Percentiles rank a stretch among this genome's conserved stretches.
phyloP scores from a whole-genome alignment of 805 yeast species.

The Monosporozyma servazzii region DNA sequence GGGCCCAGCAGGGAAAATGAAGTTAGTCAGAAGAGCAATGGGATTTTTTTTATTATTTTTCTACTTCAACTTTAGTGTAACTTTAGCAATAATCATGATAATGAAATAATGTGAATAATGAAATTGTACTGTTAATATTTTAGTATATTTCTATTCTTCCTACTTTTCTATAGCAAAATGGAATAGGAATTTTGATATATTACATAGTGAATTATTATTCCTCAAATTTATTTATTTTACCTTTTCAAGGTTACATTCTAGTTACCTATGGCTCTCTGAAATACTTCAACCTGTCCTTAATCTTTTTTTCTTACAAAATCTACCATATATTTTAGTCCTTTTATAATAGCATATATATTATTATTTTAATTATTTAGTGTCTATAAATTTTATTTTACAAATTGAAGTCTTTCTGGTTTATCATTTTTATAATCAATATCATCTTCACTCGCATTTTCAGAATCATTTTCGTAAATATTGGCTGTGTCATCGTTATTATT shows the following conservation, averaged over 20 bases:
- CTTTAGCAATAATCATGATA: background rate
- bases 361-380: background rate
- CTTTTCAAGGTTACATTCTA: background rate
- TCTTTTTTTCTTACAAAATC: background rate
- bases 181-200: background rate
- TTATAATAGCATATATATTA: background rate
- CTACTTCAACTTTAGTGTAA: background rate
- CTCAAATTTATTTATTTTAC: background rate
- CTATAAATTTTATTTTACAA: conserved; percentile 1
- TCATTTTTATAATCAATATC: conserved; percentile 9
- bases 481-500: background rate
- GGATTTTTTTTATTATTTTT: background rate
- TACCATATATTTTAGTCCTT: background rate
- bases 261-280: background rate
- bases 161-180: background rate
- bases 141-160: background rate
- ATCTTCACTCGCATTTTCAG: conserved; percentile 4
- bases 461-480: conserved; percentile 3
- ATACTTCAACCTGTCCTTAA: background rate
- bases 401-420: conserved; percentile 11
- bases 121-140: background rate
- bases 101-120: background rate
- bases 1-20: background rate
- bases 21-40: background rate
- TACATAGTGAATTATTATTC: background rate